Percentiles rank a stretch among this genome's conserved stretches.
phyloP scores from a whole-genome alignment of 1,284 basidiomycete species.

The Prillingera fragicola region DNA sequence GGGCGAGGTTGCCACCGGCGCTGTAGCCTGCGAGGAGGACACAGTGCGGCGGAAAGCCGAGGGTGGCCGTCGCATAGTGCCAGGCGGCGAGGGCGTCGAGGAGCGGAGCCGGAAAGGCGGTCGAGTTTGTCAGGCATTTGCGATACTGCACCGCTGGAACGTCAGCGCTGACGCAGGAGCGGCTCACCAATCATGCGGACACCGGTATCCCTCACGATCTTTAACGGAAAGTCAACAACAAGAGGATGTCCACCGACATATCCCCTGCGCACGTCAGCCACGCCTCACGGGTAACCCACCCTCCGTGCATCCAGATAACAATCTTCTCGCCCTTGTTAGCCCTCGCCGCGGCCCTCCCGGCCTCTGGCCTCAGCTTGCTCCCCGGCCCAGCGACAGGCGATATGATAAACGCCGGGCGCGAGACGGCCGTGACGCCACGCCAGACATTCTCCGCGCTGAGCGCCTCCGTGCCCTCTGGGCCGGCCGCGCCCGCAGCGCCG shows the following conservation, averaged over 20 bases:
- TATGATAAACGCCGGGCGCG: conserved; percentile 18
- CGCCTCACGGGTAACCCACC: no score
- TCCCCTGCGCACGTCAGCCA: no score
- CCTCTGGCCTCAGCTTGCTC: no score
- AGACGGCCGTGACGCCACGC: no score
- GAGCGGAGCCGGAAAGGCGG: conserved; percentile 16
- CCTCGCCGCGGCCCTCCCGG: no score
- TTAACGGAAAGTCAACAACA: background rate
- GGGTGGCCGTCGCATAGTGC: conserved; percentile 8
- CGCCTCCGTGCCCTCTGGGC: no score
- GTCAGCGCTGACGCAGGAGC: background rate
- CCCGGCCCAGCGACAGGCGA: conserved; percentile 9
- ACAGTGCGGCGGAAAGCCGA: conserved; percentile 11
- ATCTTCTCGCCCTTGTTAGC: conserved; percentile 23
- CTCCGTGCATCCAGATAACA: conserved; percentile 29
- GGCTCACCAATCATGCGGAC: conserved; percentile 9
- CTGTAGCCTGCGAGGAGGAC: conserved; percentile 16
- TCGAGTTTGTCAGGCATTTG: conserved; percentile 7
- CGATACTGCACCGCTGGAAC: conserved; percentile 12
- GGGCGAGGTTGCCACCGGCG: conserved; percentile 15
- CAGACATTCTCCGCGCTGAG: no score
- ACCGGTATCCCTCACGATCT: conserved; percentile 6
- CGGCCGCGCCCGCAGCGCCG: no score
- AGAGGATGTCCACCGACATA: background rate
- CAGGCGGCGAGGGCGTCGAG: conserved; percentile 19